phyloP scores from a whole-genome alignment of 2,329 filamentous ascomycete genomes.

The Colletotrichum simmondsii region DNA sequence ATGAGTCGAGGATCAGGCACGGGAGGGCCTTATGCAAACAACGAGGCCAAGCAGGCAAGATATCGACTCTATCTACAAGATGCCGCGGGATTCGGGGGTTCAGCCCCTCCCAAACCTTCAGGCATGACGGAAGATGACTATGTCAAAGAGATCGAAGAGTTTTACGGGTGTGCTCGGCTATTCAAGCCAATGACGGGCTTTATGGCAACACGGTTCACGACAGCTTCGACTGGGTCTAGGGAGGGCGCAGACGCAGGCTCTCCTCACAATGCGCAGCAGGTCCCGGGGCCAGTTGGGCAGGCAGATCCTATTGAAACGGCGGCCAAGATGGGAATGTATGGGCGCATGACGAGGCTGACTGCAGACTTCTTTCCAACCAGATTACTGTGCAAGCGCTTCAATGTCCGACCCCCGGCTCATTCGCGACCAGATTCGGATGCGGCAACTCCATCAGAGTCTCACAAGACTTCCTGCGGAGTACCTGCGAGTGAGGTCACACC shows the following conservation, averaged over 20 bases:
- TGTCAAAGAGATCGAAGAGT: conserved; percentile 82
- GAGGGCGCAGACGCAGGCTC: conserved; percentile 33
- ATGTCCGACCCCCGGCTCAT: conserved; percentile 80
- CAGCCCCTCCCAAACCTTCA: conserved; percentile 61
- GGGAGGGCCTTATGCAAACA: conserved; percentile 84
- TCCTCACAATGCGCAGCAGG: conserved; percentile 50
- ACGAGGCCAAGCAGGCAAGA: conserved; percentile 80
- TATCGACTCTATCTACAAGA: conserved; percentile 87
- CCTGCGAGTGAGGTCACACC: not conserved
- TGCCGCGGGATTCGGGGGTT: conserved; percentile 70
- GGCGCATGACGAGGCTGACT: conserved; percentile 80
- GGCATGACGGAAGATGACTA: conserved; percentile 75
- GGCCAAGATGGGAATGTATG: conserved; percentile 92
- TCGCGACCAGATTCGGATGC: conserved; percentile 64
- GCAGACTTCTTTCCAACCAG: conserved; percentile 82
- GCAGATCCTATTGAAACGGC: conserved; percentile 86
- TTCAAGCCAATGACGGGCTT: conserved; percentile 92
- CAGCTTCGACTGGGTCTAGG: conserved; percentile 62
- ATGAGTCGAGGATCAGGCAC: conserved; percentile 72
- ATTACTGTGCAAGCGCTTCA: conserved; percentile 94
- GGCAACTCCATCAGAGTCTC: not conserved
- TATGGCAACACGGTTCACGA: conserved; percentile 95
- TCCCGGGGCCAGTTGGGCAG: conserved; percentile 63
- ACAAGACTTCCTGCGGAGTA: not conserved
- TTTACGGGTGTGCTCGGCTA: conserved; percentile 72